Conservation (phyloP, 305 asterid genomes). For the Fraxinus sp. region DNA sequence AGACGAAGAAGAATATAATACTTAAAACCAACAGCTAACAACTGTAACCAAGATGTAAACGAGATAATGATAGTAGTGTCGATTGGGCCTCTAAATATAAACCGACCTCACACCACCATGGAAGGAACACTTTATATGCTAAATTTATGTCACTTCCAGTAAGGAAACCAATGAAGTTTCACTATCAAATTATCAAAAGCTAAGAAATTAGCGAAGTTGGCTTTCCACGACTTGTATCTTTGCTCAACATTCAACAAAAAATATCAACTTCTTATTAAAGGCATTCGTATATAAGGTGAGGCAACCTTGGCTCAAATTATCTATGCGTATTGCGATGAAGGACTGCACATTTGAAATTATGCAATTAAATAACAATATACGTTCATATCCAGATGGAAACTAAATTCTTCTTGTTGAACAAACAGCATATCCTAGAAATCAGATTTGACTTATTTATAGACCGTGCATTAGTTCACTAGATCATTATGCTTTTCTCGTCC, state of each 20-base stretch:
- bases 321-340: neutral
- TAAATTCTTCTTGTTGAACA: neutral
- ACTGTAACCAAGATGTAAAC: neutral
- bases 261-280: neutral
- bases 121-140: neutral
- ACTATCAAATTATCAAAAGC: neutral
- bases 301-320: neutral
- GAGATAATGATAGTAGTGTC: neutral
- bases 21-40: neutral
- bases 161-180: neutral
- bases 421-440: neutral
- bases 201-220: neutral
- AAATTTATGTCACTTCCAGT: neutral
- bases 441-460: neutral
- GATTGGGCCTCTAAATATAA: neutral
- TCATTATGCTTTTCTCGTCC: neutral
- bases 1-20: slow-evolving; percentile 4
- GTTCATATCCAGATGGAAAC: neutral
- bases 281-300: neutral
- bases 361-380: neutral
- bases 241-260: neutral
- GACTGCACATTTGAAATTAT: neutral
- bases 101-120: neutral
- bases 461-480: neutral
- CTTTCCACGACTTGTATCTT: neutral